Evolutionary conservation across 1,139 yeast genomes (phyloP).

Genomic region (Scheffersomyces insectosa): DNA sequence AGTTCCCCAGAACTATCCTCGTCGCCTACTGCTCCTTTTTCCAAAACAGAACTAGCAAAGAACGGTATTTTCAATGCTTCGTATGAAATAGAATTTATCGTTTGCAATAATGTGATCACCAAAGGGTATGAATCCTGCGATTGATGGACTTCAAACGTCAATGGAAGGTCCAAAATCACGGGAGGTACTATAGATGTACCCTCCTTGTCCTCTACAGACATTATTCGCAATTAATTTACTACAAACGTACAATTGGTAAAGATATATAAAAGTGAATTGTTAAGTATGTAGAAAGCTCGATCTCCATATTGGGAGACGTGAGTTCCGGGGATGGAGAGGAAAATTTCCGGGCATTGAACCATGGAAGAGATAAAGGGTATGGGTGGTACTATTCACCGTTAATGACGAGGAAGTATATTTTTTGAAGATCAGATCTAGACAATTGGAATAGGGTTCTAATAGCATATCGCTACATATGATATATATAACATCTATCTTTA

Average conservation of each 20-base stretch:
- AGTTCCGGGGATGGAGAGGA: too few species aligned
- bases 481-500: too few species aligned
- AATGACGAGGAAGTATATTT: too few species aligned
- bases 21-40: neutral
- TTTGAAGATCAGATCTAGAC: too few species aligned
- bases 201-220: neutral
- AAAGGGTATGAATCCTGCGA: constrained; percentile 12
- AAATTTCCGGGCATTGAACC: too few species aligned
- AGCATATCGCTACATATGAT: too few species aligned
- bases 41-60: neutral
- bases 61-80: neutral
- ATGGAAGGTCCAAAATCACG: constrained; percentile 9
- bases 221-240: neutral
- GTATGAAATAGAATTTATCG: constrained; percentile 9
- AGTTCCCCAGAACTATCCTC: neutral
- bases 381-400: too few species aligned
- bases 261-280: too few species aligned
- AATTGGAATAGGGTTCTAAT: too few species aligned
- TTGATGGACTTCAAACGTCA: constrained; percentile 15
- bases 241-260: neutral
- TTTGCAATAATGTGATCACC: constrained; percentile 15
- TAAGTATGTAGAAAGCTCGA: too few species aligned
- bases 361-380: too few species aligned
- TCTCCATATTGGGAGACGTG: too few species aligned
- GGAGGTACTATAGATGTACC: neutral